phyloP scores from a whole-genome alignment of 176 grass and related monocot genomes.

The Triticum timopheevii region DNA sequence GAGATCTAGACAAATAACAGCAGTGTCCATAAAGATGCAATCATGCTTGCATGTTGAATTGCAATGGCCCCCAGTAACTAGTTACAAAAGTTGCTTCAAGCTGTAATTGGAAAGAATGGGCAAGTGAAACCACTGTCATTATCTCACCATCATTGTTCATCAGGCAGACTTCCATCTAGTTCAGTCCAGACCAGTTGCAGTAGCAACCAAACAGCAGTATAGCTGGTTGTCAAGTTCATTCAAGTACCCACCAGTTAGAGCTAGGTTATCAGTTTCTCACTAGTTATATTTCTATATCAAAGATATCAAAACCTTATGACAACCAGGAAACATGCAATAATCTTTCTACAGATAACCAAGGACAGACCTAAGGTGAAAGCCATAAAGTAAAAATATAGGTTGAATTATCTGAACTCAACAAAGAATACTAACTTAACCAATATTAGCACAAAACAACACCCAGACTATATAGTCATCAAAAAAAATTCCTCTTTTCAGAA shows the following conservation, averaged over 20 bases:
- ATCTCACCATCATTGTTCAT: background rate
- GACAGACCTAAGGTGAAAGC: background rate
- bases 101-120: background rate
- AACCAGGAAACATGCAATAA: background rate
- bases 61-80: background rate
- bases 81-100: background rate
- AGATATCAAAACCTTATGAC: background rate
- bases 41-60: background rate
- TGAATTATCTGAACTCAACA: background rate
- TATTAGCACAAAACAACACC: too few relatives aligned
- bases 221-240: background rate
- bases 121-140: background rate
- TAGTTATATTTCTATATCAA: background rate
- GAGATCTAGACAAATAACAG: background rate
- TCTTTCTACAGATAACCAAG: background rate
- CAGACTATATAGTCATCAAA: too few relatives aligned
- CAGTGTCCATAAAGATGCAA: conserved; percentile 19
- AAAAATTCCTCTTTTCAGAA: too few relatives aligned
- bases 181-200: background rate
- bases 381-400: background rate
- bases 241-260: background rate
- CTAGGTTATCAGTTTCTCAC: background rate
- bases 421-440: too few relatives aligned
- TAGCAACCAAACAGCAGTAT: background rate
- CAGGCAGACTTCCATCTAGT: conserved; percentile 13